These are phyloP conservation scores for Ophiostoma sp. DNA, from an alignment of 2,329 filamentous ascomycete genomes.

Conservation along the genomic window DNA sequence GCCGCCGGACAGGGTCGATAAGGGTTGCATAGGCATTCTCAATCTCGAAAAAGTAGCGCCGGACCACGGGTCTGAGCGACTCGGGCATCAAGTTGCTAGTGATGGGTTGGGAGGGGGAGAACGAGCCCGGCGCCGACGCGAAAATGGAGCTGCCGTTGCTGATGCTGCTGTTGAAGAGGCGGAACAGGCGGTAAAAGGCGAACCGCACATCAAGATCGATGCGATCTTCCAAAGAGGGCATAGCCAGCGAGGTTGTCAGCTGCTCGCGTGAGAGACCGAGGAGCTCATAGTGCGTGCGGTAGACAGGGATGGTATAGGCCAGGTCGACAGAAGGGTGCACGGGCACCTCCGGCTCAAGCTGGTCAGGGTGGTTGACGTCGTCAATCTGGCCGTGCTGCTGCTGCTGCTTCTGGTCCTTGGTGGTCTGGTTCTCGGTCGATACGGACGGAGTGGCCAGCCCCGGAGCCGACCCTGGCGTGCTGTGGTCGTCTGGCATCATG, in stretches of 20 bases:
- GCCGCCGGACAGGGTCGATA: conserved; percentile 40
- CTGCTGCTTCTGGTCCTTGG: neutral
- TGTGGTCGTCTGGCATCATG: neutral
- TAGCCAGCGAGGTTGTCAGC: conserved; percentile 34
- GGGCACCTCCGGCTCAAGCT: neutral
- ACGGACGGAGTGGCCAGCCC: neutral
- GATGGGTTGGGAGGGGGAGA: neutral
- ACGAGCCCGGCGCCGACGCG: neutral
- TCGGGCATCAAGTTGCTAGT: conserved; percentile 34
- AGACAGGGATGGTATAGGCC: conserved; percentile 16
- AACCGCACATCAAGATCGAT: conserved; percentile 33
- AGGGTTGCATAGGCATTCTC: conserved; percentile 46
- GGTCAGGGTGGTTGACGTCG: neutral
- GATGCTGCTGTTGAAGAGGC: conserved; percentile 42
- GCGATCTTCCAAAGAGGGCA: conserved; percentile 9
- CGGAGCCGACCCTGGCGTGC: neutral
- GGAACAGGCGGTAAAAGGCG: conserved; percentile 43
- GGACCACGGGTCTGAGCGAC: conserved; percentile 38
- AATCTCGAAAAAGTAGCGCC: conserved; percentile 39
- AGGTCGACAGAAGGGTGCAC: neutral
- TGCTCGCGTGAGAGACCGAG: conserved; percentile 38
- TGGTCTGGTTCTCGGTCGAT: neutral
- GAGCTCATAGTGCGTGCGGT: conserved; percentile 42
- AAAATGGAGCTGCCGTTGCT: conserved; percentile 19
- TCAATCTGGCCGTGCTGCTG: neutral